These are phyloP conservation scores for Pseudocercospora fuligena DNA, from an alignment of 2,329 filamentous ascomycete species.

Conservation along the genomic window DNA sequence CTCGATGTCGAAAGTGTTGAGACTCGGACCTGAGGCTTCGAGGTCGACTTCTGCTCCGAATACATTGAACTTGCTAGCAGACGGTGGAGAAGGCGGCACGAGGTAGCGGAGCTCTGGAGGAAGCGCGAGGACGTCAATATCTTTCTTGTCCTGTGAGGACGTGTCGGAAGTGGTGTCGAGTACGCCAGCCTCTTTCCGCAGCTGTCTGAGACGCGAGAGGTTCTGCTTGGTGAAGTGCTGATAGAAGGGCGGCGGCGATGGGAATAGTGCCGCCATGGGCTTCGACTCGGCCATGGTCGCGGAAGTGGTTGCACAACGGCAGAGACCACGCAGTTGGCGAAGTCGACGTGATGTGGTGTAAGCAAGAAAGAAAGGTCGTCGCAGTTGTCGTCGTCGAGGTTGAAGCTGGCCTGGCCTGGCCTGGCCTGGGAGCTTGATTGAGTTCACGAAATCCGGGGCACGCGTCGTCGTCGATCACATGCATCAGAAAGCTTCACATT, in stretches of 20 bases:
- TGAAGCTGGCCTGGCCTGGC: too few species aligned
- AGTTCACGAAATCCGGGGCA: slow-evolving; percentile 6
- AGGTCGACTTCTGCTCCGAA: slow-evolving; percentile 72
- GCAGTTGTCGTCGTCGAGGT: neutral
- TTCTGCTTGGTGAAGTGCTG: slow-evolving; percentile 82
- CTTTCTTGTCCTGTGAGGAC: slow-evolving; percentile 15
- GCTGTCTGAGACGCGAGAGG: slow-evolving; percentile 58
- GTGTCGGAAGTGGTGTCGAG: slow-evolving; percentile 30
- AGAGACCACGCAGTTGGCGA: neutral
- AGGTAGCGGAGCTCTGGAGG: slow-evolving; percentile 76
- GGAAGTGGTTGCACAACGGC: neutral
- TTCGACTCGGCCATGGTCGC: slow-evolving; percentile 5
- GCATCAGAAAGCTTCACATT: neutral
- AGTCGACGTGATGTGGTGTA: neutral
- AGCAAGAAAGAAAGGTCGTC: neutral
- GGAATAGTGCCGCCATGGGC: slow-evolving; percentile 65
- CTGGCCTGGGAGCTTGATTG: neutral
- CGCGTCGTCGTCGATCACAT: neutral
- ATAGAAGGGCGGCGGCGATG: slow-evolving; percentile 88
- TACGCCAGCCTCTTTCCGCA: slow-evolving; percentile 34
- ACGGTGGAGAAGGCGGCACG: slow-evolving; percentile 75
- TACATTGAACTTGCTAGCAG: slow-evolving; percentile 72
- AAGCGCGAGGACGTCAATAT: slow-evolving; percentile 52
- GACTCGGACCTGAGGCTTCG: slow-evolving; percentile 65
- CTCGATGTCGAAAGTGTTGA: slow-evolving; percentile 72